Conservation (phyloP, 768 basidiomycete species). For the Rhizopogon vinicolor region DNA sequence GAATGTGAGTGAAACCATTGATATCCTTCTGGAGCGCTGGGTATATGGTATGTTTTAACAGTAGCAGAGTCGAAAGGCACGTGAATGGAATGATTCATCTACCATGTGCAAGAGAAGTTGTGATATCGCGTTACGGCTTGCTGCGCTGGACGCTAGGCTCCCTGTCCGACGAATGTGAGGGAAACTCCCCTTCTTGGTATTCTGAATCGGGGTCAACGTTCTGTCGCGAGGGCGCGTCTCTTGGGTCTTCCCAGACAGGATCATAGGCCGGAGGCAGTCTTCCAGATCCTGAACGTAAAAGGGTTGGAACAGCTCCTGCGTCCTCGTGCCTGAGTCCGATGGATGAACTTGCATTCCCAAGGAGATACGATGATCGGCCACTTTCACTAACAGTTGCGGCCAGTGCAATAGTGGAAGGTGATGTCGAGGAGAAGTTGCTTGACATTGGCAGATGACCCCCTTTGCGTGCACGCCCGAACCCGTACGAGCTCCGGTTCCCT, state of each 20-base stretch:
- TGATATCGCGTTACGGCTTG: background rate
- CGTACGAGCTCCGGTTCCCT: background rate
- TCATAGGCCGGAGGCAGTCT: slow-evolving; percentile 7
- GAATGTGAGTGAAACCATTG: background rate
- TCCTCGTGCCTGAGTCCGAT: slow-evolving; percentile 1
- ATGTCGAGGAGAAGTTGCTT: background rate
- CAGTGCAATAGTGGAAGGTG: background rate
- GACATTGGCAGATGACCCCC: background rate
- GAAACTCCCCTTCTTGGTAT: background rate
- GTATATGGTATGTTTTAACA: background rate
- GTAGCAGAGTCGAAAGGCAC: background rate
- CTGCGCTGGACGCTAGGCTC: background rate
- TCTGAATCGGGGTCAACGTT: background rate
- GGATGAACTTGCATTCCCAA: background rate
- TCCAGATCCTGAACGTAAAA: slow-evolving; percentile 1
- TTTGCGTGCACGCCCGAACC: background rate
- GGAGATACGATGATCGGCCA: background rate
- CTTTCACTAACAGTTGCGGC: background rate
- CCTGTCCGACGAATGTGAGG: background rate
- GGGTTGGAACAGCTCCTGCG: background rate
- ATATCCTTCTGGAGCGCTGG: background rate
- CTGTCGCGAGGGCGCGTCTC: background rate
- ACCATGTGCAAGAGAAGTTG: background rate
- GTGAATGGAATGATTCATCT: background rate
- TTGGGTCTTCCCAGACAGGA: background rate